Percentiles rank a stretch among this genome's conserved stretches.
Conservation (phyloP, 2,329 filamentous ascomycete species). For the Penicillium sp. region DNA sequence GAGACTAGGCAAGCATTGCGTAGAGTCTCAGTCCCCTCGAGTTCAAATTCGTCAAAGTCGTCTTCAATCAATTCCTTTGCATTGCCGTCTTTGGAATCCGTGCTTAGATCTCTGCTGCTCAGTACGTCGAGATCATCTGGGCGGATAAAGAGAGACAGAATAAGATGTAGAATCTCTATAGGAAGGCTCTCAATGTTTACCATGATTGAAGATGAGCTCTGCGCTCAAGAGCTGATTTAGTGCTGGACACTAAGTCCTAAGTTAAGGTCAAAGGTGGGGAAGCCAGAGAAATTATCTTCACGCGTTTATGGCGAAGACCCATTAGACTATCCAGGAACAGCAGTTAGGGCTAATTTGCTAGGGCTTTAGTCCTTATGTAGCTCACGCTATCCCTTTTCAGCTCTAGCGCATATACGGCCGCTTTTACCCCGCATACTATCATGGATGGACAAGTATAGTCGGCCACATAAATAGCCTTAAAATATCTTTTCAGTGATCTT, state of each 20-base stretch:
- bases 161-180: constrained; percentile 18
- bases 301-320: neutral
- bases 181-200: constrained; percentile 18
- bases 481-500: too few species aligned
- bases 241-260: neutral
- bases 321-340: neutral
- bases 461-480: too few species aligned
- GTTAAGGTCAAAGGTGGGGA: neutral
- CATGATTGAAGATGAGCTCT: constrained; percentile 11
- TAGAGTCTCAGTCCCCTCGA: constrained; percentile 1
- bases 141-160: constrained; percentile 11
- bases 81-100: neutral
- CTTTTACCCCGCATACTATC: neutral
- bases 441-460: too few species aligned
- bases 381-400: neutral
- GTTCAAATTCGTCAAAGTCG: neutral
- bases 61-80: neutral
- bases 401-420: neutral
- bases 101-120: neutral
- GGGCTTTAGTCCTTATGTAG: neutral
- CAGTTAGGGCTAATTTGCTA: neutral
- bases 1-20: constrained; percentile 22
- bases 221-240: neutral
- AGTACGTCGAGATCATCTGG: neutral
- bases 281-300: neutral